Evolutionary conservation across 2,329 filamentous ascomycete genomes (phyloP).

Genomic region (Colletotrichum euphorbiae): DNA sequence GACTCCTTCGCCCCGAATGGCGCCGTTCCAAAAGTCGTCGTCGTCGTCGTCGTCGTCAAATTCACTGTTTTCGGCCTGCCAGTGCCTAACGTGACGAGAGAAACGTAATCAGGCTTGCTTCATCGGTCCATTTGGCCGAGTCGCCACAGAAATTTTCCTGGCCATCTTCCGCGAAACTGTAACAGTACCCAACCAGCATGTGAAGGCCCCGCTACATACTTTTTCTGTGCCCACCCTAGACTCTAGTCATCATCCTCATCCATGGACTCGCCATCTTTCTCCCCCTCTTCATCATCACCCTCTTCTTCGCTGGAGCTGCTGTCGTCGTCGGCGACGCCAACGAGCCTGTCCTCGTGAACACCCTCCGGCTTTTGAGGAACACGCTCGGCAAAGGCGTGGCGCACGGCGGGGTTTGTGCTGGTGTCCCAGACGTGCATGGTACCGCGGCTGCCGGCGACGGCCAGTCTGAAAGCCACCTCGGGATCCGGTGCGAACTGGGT

Average conservation of each 20-base stretch:
- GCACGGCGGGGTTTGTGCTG: slow-evolving; percentile 88
- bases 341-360: slow-evolving; percentile 78
- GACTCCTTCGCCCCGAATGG: not conserved
- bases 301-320: slow-evolving; percentile 73
- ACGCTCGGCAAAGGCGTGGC: slow-evolving; percentile 82
- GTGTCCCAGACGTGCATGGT: slow-evolving; percentile 96
- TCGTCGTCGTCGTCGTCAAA: slow-evolving; percentile 6
- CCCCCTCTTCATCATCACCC: slow-evolving; percentile 54
- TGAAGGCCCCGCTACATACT: not conserved
- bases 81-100: not conserved
- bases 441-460: slow-evolving; percentile 95
- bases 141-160: slow-evolving; percentile 7
- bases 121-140: slow-evolving; percentile 15
- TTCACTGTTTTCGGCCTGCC: not conserved
- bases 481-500: slow-evolving; percentile 89
- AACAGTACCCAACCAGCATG: not conserved
- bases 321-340: slow-evolving; percentile 77
- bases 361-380: slow-evolving; percentile 64
- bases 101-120: slow-evolving; percentile 6
- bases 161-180: slow-evolving; percentile 7
- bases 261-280: slow-evolving; percentile 64
- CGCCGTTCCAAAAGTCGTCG: slow-evolving; percentile 9
- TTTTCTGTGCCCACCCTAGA: not conserved
- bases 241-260: slow-evolving; percentile 61
- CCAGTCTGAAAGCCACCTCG: slow-evolving; percentile 90